Base-by-base conservation (phyloP, 1,284 basidiomycete genomes). In the Puccinia hordei region DNA sequence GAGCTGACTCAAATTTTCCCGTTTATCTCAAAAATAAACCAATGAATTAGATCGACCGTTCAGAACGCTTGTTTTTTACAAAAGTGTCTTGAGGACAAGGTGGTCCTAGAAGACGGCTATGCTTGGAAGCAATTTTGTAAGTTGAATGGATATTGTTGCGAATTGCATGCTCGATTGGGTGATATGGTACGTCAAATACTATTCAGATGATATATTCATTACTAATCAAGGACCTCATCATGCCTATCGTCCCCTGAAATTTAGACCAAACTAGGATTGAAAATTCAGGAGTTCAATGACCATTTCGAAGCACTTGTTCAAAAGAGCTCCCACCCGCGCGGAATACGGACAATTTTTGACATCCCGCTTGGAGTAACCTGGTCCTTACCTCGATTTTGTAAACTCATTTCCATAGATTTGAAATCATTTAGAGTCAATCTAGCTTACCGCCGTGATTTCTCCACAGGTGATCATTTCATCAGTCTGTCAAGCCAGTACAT, bases 41-140 rank as follows among this genome's bases (percentile, higher is more conserved):
- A n/a, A n/a, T n/a, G n/a, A n/a, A 24, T 46, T n/a, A 76, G 74
- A 38, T 46, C 74, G 19, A 76, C 74, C 1, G 27, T 76, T 66
- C 13, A 76, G 33, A 53, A 76, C 51, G 44, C 41, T 12, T 49
- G 44, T n/a, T 66, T 76, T 33, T 49, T 76, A 30, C 61, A 76
- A 66, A 53, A 65, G 6, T 68, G 74, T 55, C 9, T 12, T 38
- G 44, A 66, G 46, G 61, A 76, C 27, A 13, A 76, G 33, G 61
- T 68, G 15, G 51, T 33, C 22, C 46, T 78, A 24, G 27, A 59
- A 57, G 66, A 78, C 59, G 76, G 65, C 2, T 78, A 78, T 49
- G 66, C 66, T 24, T 78, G 76, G 76, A 78, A 59, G 57, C 51
- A 57, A 59, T 57, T 44, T 30, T 71, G 63, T 78, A 69, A 57